phyloP scores from a whole-genome alignment of 2,329 filamentous ascomycete species.

The Parastagonospora avenae region DNA sequence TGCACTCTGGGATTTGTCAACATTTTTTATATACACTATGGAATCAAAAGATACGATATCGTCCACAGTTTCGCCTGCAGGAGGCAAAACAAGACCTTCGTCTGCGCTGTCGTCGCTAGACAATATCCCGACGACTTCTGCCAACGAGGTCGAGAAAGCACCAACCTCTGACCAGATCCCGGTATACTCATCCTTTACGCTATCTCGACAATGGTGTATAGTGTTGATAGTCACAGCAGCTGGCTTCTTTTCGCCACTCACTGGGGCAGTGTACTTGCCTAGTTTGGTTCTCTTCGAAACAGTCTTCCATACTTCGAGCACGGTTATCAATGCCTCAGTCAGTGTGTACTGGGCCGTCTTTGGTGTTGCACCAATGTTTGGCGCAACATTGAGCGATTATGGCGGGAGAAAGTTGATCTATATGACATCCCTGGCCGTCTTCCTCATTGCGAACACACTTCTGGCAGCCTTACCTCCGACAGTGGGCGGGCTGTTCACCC shows the following conservation, averaged over 20 bases:
- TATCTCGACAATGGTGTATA: conserved; percentile 38
- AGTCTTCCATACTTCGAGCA: conserved; percentile 41
- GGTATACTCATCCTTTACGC: conserved; percentile 42
- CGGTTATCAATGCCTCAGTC: conserved; percentile 48
- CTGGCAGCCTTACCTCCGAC: conserved; percentile 44
- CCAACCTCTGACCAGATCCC: neutral
- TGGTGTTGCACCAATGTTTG: conserved; percentile 47
- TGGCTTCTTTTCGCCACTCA: conserved; percentile 48
- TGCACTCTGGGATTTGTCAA: neutral
- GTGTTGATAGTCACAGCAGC: conserved; percentile 44
- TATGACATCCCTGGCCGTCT: conserved; percentile 43
- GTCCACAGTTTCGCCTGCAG: neutral
- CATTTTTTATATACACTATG: neutral
- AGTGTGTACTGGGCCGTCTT: conserved; percentile 50
- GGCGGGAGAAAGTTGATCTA: conserved; percentile 47
- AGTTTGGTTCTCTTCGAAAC: conserved; percentile 40
- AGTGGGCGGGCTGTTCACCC: conserved; percentile 41
- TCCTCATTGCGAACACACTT: conserved; percentile 43
- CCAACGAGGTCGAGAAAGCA: neutral
- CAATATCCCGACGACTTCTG: neutral
- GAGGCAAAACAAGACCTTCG: neutral
- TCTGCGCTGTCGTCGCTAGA: neutral
- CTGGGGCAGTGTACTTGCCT: conserved; percentile 49
- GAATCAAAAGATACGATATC: too few species aligned
- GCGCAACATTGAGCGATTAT: conserved; percentile 43